Percentiles rank a stretch among this genome's conserved stretches.
Evolutionary conservation across 2,329 filamentous ascomycete genomes (phyloP).

Genomic region (Pseudocercospora cruenta): DNA sequence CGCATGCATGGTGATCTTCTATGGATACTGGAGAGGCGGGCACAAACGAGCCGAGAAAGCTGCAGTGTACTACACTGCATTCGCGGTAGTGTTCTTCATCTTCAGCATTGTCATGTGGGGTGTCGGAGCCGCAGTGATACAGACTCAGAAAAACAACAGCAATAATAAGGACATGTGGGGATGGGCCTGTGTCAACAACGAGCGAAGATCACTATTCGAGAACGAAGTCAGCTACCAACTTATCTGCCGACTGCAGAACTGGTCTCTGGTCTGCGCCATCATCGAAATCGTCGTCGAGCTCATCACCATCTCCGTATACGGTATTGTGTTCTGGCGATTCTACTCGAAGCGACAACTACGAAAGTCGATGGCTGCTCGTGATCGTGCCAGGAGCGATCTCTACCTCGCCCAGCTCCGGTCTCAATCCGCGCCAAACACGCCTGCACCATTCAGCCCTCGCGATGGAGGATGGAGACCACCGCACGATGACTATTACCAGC

Average conservation of each 20-base stretch:
- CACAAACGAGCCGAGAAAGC: slow-evolving; percentile 90
- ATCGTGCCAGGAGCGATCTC: slow-evolving; percentile 90
- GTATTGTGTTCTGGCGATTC: slow-evolving; percentile 93
- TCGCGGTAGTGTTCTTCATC: slow-evolving; percentile 91
- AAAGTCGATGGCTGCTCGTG: slow-evolving; percentile 95
- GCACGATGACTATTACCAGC: slow-evolving; percentile 43
- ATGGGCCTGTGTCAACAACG: slow-evolving; percentile 94
- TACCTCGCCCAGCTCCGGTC: slow-evolving; percentile 72
- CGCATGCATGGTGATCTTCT: slow-evolving; percentile 78
- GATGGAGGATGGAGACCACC: slow-evolving; percentile 55
- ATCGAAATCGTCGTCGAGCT: slow-evolving; percentile 94
- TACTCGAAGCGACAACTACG: slow-evolving; percentile 93
- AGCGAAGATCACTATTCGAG: slow-evolving; percentile 71
- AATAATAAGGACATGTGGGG: slow-evolving; percentile 92
- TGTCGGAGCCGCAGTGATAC: slow-evolving; percentile 79
- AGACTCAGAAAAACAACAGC: slow-evolving; percentile 73
- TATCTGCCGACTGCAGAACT: slow-evolving; percentile 91
- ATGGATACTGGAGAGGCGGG: slow-evolving; percentile 84
- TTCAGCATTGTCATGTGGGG: slow-evolving; percentile 93
- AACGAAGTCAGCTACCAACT: slow-evolving; percentile 86
- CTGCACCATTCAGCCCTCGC: slow-evolving; percentile 64
- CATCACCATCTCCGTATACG: slow-evolving; percentile 90
- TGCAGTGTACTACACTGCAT: slow-evolving; percentile 91
- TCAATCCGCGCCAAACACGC: slow-evolving; percentile 70
- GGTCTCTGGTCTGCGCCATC: slow-evolving; percentile 93